Evolutionary conservation across 805 yeast species (phyloP).

Genomic region (Cyberlindnera euphorbiae): DNA sequence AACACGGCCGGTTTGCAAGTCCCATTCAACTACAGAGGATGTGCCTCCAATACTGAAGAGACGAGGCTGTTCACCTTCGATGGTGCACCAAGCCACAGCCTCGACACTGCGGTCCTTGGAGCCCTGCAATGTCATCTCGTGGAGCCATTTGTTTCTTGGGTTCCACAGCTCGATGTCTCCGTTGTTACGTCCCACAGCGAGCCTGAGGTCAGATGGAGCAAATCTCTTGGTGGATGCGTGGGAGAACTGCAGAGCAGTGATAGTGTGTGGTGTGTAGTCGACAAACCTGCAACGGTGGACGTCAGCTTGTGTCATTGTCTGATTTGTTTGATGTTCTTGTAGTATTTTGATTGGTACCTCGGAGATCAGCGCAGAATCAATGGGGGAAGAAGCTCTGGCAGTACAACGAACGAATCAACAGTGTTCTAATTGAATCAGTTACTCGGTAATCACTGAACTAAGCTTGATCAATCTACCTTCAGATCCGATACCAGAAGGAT

Average conservation of each 20-base stretch:
- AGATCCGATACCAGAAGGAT: no score
- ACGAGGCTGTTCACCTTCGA: constrained; percentile 50
- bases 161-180: constrained; percentile 97
- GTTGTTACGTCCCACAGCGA: constrained; percentile 89
- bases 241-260: constrained; percentile 78
- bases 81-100: constrained; percentile 75
- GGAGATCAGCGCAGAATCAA: no score
- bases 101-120: constrained; percentile 83
- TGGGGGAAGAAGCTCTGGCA: not conserved
- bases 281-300: constrained; percentile 89
- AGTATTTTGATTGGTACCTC: no score
- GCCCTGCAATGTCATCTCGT: constrained; percentile 70
- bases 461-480: no score
- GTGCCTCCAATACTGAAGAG: constrained; percentile 94
- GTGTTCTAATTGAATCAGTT: no score
- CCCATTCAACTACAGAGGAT: constrained; percentile 89
- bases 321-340: no score
- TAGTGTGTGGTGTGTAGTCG: constrained; percentile 79
- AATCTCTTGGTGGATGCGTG: constrained; percentile 45
- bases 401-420: no score
- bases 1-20: constrained; percentile 68
- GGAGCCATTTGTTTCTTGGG: constrained; percentile 76
- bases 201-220: constrained; percentile 54
- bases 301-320: constrained; percentile 14
- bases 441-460: no score